A percentile compares a stretch with the other conserved stretches of the same genome.
These are phyloP conservation scores for Leccinum rimulosum DNA, from an alignment of 768 basidiomycete genomes.

Conservation along the genomic window DNA sequence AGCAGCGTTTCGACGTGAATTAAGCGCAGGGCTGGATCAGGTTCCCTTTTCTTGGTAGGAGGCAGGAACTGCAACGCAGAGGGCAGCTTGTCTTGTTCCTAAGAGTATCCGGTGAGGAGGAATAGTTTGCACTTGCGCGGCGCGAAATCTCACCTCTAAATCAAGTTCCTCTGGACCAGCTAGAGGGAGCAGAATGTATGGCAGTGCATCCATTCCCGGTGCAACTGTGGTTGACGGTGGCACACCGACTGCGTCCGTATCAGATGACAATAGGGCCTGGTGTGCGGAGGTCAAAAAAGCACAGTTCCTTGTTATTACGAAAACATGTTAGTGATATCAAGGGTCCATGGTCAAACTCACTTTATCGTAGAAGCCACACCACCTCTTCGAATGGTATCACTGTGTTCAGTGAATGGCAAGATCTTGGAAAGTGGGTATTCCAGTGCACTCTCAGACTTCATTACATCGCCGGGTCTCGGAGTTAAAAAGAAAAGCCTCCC, in stretches of 20 bases:
- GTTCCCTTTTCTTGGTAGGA: conserved; percentile 78
- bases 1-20: conserved; percentile 89
- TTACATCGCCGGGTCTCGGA: conserved; percentile 53
- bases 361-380: conserved; percentile 88
- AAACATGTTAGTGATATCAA: conserved; percentile 11
- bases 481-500: conserved; percentile 83
- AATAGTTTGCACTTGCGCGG: not conserved
- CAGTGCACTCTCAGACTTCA: conserved; percentile 41
- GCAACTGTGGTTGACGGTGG: conserved; percentile 56
- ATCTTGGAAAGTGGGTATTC: conserved; percentile 86
- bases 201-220: conserved; percentile 81
- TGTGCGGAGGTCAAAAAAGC: conserved; percentile 69
- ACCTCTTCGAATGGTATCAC: conserved; percentile 79
- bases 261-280: conserved; percentile 65
- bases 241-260: conserved; percentile 52
- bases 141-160: conserved; percentile 60
- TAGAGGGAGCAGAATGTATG: conserved; percentile 83
- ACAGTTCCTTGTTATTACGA: conserved; percentile 58
- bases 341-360: conserved; percentile 38
- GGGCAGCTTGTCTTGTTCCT: conserved; percentile 90
- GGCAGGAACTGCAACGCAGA: conserved; percentile 85
- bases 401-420: conserved; percentile 86
- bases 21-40: conserved; percentile 70
- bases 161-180: conserved; percentile 96
- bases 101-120: conserved; percentile 2